Conservation (phyloP, 1,139 yeast species). For the Zygotorulaspora mrakii region DNA sequence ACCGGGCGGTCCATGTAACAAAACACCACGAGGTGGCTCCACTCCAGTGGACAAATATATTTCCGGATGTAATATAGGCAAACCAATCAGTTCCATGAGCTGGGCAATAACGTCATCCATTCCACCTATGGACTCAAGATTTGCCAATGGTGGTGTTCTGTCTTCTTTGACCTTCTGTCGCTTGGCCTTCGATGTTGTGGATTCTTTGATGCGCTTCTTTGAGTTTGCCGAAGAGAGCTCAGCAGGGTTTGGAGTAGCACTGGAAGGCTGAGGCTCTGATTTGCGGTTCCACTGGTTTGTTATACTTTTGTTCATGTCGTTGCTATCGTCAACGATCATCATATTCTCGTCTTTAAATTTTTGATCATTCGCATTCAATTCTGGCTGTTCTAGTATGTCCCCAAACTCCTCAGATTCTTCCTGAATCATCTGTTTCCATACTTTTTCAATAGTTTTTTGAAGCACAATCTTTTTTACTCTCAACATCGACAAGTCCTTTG, state of each 20-base stretch:
- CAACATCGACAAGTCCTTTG: conserved; percentile 59
- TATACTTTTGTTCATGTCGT: conserved; percentile 71
- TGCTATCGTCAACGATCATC: conserved; percentile 59
- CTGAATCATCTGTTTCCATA: conserved; percentile 42
- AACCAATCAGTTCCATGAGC: conserved; percentile 81
- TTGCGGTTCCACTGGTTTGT: conserved; percentile 61
- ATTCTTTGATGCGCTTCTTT: conserved; percentile 36
- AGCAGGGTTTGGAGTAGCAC: conserved; percentile 17
- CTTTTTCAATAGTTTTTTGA: conserved; percentile 57
- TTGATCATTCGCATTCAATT: conserved; percentile 31
- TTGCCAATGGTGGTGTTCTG: conserved; percentile 65
- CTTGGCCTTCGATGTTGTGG: conserved; percentile 31
- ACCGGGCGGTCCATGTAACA: conserved; percentile 97
- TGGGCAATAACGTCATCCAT: conserved; percentile 79
- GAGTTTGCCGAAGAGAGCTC: conserved; percentile 23
- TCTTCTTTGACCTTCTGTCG: conserved; percentile 45
- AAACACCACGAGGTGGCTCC: conserved; percentile 94
- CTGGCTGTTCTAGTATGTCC: conserved; percentile 35
- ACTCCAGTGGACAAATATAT: conserved; percentile 84
- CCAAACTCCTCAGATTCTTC: conserved; percentile 45
- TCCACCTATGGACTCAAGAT: conserved; percentile 80
- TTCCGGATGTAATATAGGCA: conserved; percentile 92
- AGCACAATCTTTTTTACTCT: conserved; percentile 60
- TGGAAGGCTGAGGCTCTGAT: conserved; percentile 16
- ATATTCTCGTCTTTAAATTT: conserved; percentile 42